Evolutionary conservation across 2,329 filamentous ascomycete genomes (phyloP).

Genomic region (Sclerotinia subarctica): DNA sequence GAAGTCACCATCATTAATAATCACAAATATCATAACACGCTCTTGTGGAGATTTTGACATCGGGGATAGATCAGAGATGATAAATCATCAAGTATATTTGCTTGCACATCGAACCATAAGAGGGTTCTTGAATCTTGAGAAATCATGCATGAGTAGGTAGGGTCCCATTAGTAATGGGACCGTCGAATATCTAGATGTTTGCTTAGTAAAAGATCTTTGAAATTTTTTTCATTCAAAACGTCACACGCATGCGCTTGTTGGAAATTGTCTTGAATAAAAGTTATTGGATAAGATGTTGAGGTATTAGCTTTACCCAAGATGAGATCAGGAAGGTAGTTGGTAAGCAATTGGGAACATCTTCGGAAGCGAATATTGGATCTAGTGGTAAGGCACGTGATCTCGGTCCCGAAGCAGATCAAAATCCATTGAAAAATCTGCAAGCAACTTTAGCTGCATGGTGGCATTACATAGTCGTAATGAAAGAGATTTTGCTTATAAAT

Average conservation of each 20-base stretch:
- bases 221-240: background rate
- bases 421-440: background rate
- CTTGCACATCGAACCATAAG: background rate
- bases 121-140: too few species aligned
- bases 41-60: background rate
- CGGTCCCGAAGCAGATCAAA: background rate
- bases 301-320: background rate
- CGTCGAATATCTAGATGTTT: background rate
- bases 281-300: background rate
- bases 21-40: background rate
- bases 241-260: background rate
- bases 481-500: background rate
- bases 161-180: too few species aligned
- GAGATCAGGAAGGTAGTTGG: background rate
- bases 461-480: background rate
- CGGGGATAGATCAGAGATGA: background rate
- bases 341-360: background rate
- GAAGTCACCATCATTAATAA: background rate
- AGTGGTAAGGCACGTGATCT: background rate
- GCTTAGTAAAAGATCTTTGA: background rate
- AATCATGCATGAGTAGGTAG: too few species aligned
- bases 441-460: background rate
- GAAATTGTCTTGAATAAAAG: rapidly evolving
- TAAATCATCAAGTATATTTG: slow-evolving; percentile 1
- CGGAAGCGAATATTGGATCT: background rate